Percentiles rank a stretch among this genome's conserved stretches.
Conservation (phyloP, 768 basidiomycete genomes). For the Collybia nuda region DNA sequence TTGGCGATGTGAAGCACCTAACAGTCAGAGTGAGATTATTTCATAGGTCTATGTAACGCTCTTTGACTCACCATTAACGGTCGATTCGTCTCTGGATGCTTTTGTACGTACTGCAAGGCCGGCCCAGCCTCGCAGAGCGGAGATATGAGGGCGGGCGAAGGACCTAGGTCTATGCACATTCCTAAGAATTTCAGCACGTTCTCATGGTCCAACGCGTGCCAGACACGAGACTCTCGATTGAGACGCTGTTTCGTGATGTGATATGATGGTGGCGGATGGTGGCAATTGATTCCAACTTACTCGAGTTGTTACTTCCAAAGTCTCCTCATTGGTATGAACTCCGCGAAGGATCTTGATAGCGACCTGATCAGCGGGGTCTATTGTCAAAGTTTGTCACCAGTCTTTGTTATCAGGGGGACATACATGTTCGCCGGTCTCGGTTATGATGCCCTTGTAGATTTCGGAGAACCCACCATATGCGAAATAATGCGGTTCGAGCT, state of each 20-base stretch:
- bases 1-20: conserved; percentile 13
- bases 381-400: neutral
- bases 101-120: conserved; percentile 4
- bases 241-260: conserved; percentile 8
- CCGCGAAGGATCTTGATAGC: conserved; percentile 17
- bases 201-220: conserved; percentile 10
- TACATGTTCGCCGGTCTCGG: neutral
- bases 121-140: conserved; percentile 8
- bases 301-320: neutral
- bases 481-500: conserved; percentile 1
- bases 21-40: neutral
- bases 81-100: conserved; percentile 3
- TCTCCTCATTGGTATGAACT: neutral
- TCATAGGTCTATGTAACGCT: neutral
- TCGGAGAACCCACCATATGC: conserved; percentile 14
- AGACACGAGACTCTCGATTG: conserved; percentile 13
- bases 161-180: neutral
- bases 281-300: neutral
- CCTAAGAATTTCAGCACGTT: conserved; percentile 15
- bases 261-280: neutral
- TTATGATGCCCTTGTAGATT: conserved; percentile 7
- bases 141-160: conserved; percentile 12
- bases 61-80: conserved; percentile 5
- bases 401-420: neutral
- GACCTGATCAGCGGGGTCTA: conserved; percentile 5